A percentile compares a stretch with the other conserved stretches of the same genome.
These are phyloP conservation scores for Exophiala spinifera DNA, from an alignment of 2,329 filamentous ascomycete species.

Conservation along the genomic window DNA sequence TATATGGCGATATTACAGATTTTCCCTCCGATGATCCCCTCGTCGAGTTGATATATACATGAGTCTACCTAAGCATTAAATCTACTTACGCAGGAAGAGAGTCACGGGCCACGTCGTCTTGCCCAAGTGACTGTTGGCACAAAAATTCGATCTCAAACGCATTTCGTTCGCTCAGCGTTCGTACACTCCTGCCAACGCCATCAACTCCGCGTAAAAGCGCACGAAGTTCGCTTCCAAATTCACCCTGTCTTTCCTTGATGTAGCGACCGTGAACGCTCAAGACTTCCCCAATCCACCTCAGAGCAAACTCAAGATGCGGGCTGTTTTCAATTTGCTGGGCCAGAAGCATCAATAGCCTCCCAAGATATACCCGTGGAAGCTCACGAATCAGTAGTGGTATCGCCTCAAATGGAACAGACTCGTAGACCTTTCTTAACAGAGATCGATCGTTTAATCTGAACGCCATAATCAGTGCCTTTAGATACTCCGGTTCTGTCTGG, in stretches of 20 bases:
- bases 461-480: conserved; percentile 93
- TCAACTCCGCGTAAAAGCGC: conserved; percentile 76
- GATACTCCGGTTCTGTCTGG: conserved; percentile 71
- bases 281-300: conserved; percentile 83
- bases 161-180: conserved; percentile 34
- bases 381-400: conserved; percentile 74
- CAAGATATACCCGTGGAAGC: conserved; percentile 81
- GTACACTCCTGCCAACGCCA: conserved; percentile 52
- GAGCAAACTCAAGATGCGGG: conserved; percentile 90
- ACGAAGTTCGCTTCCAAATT: conserved; percentile 79
- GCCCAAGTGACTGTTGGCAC: conserved; percentile 16
- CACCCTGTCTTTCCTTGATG: conserved; percentile 74
- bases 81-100: no score
- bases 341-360: conserved; percentile 79
- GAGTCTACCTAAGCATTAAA: no score
- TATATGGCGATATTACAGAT: no score
- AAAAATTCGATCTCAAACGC: conserved; percentile 31
- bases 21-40: no score
- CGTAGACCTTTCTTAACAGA: conserved; percentile 80
- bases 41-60: conserved; percentile 34
- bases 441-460: conserved; percentile 88
- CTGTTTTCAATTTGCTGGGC: conserved; percentile 83
- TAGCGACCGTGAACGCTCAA: conserved; percentile 80
- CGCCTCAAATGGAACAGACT: conserved; percentile 71
- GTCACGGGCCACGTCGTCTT: no score